Evolutionary conservation across 2,329 filamentous ascomycete species (phyloP), one percentile per base, ranked within the genome.

Genomic region (Polytolypa hystricis): DNA sequence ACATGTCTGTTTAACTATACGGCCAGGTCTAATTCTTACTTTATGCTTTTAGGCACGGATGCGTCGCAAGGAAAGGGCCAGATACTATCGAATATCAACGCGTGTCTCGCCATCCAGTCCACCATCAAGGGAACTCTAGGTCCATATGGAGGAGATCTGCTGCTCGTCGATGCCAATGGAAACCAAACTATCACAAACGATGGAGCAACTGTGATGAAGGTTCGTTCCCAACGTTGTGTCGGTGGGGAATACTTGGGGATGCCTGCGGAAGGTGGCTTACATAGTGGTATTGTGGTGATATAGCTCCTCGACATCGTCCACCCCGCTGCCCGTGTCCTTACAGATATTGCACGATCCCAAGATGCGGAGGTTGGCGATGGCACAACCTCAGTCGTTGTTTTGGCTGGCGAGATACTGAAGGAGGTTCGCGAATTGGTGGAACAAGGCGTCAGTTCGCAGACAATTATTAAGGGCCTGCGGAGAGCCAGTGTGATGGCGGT

Each of bases 201-300:
- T 68, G 91, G 91, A 57, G 91, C 91, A 33, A 98, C 91, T 34
- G 91, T 96, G 43, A 98, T 98, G 91, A 96, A 95, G 79, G 84
- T 85, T 61, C 50, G 63, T 33, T 14, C 10, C 28, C 27, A n/a
- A n/a, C n/a, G n/a, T n/a, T n/a, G n/a, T n/a, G n/a, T n/a, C n/a
- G n/a, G n/a, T n/a, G n/a, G n/a, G n/a, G n/a, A n/a, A n/a, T n/a
- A n/a, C n/a, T n/a, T n/a, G n/a, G n/a, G n/a, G n/a, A n/a, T n/a
- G n/a, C n/a, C n/a, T n/a, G n/a, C n/a, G n/a, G n/a, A n/a, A n/a
- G n/a, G n/a, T n/a, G n/a, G n/a, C n/a, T n/a, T n/a, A n/a, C n/a
- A n/a, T n/a, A n/a, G n/a, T n/a, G n/a, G n/a, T n/a, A n/a, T n/a
- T n/a, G n/a, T n/a, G n/a, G n/a, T n/a, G n/a, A n/a, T 7, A 25